Evolutionary conservation across 805 yeast genomes (phyloP), one percentile per base, ranked within the genome.

Genomic region (Wickerhamia fluorescens): DNA sequence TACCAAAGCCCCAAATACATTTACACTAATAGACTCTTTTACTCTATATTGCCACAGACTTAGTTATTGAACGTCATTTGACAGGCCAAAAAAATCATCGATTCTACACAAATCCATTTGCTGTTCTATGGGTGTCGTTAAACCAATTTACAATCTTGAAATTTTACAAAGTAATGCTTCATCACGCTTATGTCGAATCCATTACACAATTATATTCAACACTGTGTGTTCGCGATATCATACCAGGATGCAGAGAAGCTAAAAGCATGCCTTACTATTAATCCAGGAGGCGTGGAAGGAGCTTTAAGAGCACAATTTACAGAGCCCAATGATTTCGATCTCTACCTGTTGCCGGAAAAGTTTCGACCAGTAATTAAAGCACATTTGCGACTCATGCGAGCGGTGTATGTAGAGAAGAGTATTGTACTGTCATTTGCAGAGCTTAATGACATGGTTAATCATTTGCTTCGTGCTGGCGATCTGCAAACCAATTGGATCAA

Each of bases 401-500:
- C 60, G n/a, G 50, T 52, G 22, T 54, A 54, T 31, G 36, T 45
- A 27, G 38, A 35, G 10, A 60, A 57, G 30, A 54, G 60, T 29
- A 50, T 66, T 14, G 53, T 50, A 16, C 29, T 36, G 34, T 42
- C 66, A 23, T 64, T 53, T 41, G 36, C 16, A 24, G 51, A 34
- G 49, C 56, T 60, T 25, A 57, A 64, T 29, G 65, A 59, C 10
- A 49, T 75, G 47, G 54, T 73, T 33, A 56, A 56, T 32, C 44
- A 59, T 9, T 43, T 75, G 36, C 72, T 72, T 30, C 48, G 81
- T 25, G 69, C 66, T 21, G 75, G 77, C 2, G 79, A 72, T 29
- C 44, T 52, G 6, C 71, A 73, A 42, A 54, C 67, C 3, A 63
- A 58, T 30, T 76, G 82, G 82, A 59, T 74, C 11, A 56, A 68